Evolutionary conservation across 1,284 basidiomycete genomes (phyloP).

Genomic region (Moniliophthora roreri): DNA sequence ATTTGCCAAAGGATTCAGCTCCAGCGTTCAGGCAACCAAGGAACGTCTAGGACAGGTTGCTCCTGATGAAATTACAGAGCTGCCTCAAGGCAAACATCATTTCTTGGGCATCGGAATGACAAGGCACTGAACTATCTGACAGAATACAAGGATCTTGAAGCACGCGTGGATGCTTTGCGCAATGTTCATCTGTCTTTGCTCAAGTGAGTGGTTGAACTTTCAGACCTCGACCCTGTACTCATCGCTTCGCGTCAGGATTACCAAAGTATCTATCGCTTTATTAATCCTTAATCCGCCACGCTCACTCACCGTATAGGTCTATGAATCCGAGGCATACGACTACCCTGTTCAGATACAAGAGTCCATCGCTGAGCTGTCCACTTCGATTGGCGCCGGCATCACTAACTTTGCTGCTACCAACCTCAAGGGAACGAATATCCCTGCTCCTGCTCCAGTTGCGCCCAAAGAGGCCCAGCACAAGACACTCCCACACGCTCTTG

Average conservation of each 20-base stretch:
- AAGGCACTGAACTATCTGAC: slow-evolving; percentile 14
- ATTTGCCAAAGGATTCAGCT: slow-evolving; percentile 82
- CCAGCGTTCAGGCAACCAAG: slow-evolving; percentile 85
- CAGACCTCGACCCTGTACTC: not conserved
- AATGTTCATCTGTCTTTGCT: slow-evolving; percentile 78
- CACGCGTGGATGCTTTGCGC: slow-evolving; percentile 90
- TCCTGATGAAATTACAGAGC: slow-evolving; percentile 93
- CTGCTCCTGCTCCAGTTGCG: slow-evolving; percentile 67
- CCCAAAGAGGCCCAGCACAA: slow-evolving; percentile 71
- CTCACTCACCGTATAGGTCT: slow-evolving; percentile 43
- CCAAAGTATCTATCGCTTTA: slow-evolving; percentile 38
- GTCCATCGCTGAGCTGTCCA: slow-evolving; percentile 69
- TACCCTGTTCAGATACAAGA: slow-evolving; percentile 82
- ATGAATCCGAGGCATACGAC: slow-evolving; percentile 87
- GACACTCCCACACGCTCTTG: slow-evolving; percentile 93
- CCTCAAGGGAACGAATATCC: slow-evolving; percentile 67
- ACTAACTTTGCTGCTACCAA: slow-evolving; percentile 86
- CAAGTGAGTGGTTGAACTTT: slow-evolving; percentile 50
- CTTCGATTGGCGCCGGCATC: slow-evolving; percentile 77
- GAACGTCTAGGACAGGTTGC: slow-evolving; percentile 90
- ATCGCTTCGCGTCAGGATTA: slow-evolving; percentile 52
- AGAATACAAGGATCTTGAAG: slow-evolving; percentile 97
- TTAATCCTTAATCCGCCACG: not conserved
- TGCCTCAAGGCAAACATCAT: slow-evolving; percentile 69
- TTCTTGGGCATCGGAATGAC: slow-evolving; percentile 8